Base-by-base conservation (phyloP, 352 stramenopile species). In the Pythium phragmiticola region DNA sequence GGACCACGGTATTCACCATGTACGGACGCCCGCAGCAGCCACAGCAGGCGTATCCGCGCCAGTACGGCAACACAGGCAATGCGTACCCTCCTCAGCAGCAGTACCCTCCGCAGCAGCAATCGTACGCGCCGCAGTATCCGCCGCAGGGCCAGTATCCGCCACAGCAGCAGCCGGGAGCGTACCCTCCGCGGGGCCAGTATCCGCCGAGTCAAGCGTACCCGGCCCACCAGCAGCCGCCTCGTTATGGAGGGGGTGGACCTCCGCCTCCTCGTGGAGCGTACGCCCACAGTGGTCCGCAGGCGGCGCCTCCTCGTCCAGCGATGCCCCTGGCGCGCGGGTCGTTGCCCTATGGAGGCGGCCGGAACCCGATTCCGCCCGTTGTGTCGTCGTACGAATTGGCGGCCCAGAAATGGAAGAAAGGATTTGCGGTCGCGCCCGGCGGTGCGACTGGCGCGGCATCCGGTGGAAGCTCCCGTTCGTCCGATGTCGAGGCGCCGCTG, bases 351-450 rank as follows among this genome's bases (percentile, higher is more conserved):
- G 34, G 21, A 30, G 59, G 21, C 30, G 59, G 46, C 3, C 58
- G 30, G 7, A n/a, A 48, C 16, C 26, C 49, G 1, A 28, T 48
- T 14, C 49, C 51, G 39, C 42, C 72, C 3, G 72, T 71, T 7
- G 74, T 80, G 54, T 89, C 80, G 7, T 76, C 81, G 52, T 92
- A 92, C 69, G 84, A 81, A 71, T 90, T 80, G 6, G 81, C 90
- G 59, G 84, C 84, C 13, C 80, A 80, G 41, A 72, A 77, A 19
- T 92, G 84, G 84, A 92, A 92, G 58, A 71, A 88, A 65, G 84
- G 84, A 7, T 92, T 92, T 66, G 77, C 82, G 54, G 36, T 63
- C 13, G 68, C 52, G 17, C 39, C 54, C 37, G 56, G 34, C 3
- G 11, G 50, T 57, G 55, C 54, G 60, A 34, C 48, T 34, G 23